Evolutionary conservation across 352 stramenopile genomes (phyloP), one percentile per base, ranked within the genome.

Genomic region (Phytopythium litorale): DNA sequence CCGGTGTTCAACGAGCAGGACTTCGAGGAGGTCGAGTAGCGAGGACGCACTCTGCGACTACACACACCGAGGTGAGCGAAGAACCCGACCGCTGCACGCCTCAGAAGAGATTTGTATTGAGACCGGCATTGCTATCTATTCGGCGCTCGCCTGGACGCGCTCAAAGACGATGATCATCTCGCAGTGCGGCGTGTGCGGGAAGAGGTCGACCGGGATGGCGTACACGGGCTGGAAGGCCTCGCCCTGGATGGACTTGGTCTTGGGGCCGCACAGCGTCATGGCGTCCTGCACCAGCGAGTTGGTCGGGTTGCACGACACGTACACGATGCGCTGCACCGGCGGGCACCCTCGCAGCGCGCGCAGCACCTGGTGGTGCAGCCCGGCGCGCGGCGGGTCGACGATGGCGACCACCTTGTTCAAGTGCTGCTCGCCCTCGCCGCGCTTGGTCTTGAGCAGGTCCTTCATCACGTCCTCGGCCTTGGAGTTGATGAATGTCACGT

Each of bases 161-260:
- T 99, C 97, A 69, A 99, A 99, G 9, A 98, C 92, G 68, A 99
- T 97, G 45, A 99, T 95, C 84, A 99, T 97, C 78, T 99, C 97
- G 72, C 94, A 99, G 81, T 99, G 97, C 33, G 84, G 81, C 18
- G 97, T 99, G 67, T 98, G 91, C 1, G 97, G 97, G 73, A 99
- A 99, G 92, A 99, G 98, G 76, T 99, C 97, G 37, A 99, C 97
- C 3, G 97, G 97, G 45, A 96, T 91, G 9, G 94, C 91, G 60
- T 93, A 81, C 35, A 97, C 92, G 18, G 91, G 88, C 50, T 87
- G 74, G 71, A 99, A 99, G 2, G 97, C 80, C 25, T 85, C 68
- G 40, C 97, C 97, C 32, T 79, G 79, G 51, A 98, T 85, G 37
- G 91, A 94, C 70, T 98, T 98, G 21, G 94, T 98, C 51, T 92